Conservation (phyloP, 176 grass and related monocot species). For the Microstegium vimineum region DNA sequence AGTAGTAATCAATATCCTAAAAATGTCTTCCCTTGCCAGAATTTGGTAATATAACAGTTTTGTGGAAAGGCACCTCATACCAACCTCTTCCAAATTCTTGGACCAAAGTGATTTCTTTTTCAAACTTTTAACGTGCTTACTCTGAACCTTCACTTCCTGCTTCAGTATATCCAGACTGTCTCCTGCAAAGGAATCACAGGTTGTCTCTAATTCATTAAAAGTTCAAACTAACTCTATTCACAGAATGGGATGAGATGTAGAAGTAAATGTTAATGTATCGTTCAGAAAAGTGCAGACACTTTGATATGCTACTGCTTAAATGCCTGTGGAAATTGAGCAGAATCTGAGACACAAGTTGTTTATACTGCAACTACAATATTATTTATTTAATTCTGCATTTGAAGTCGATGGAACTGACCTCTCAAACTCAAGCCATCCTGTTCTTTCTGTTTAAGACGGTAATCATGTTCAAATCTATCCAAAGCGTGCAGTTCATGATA, state of each 20-base stretch:
- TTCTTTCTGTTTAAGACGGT: conserved; percentile 69
- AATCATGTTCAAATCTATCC: conserved; percentile 93
- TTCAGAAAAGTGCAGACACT: neutral
- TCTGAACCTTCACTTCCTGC: conserved; percentile 87
- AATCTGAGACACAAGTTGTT: neutral
- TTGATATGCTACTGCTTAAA: conserved; percentile 6
- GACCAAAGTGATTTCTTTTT: conserved; percentile 96
- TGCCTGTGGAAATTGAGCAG: neutral
- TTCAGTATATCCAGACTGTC: conserved; percentile 83
- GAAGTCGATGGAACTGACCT: conserved; percentile 55
- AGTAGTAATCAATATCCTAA: neutral
- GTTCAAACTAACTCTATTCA: neutral
- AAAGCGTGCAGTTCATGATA: conserved; percentile 94
- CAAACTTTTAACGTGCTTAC: conserved; percentile 82
- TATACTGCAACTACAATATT: neutral
- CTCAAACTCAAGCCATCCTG: conserved; percentile 52
- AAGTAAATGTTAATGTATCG: neutral
- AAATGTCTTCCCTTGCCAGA: conserved; percentile 15
- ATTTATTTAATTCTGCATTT: neutral
- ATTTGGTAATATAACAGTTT: conserved; percentile 27
- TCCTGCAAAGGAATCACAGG: conserved; percentile 55
- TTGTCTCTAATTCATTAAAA: neutral
- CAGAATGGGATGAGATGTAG: neutral
- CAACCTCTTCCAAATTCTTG: conserved; percentile 94
- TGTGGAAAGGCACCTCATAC: conserved; percentile 35